phyloP scores from a whole-genome alignment of 768 basidiomycete genomes.

The Hirschioporus abietinus region DNA sequence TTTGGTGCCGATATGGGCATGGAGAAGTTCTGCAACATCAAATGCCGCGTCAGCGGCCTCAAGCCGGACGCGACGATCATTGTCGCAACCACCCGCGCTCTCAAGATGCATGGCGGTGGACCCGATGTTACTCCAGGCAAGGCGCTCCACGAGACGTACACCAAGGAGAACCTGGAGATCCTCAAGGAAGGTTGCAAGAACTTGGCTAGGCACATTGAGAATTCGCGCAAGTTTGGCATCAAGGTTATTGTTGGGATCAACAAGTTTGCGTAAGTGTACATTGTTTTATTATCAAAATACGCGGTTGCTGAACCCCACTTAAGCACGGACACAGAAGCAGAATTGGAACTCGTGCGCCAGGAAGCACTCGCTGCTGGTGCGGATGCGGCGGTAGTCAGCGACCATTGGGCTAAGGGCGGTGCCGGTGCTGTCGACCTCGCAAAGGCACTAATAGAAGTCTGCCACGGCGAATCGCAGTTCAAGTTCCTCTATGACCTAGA shows the following conservation, averaged over 20 bases:
- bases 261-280: slow-evolving; percentile 73
- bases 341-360: slow-evolving; percentile 78
- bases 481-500: slow-evolving; percentile 90
- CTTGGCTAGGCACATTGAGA: slow-evolving; percentile 88
- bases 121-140: slow-evolving; percentile 97
- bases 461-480: slow-evolving; percentile 79
- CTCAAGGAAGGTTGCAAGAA: slow-evolving; percentile 92
- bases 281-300: neutral
- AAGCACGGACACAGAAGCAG: slow-evolving; percentile 86
- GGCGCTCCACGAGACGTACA: slow-evolving; percentile 88
- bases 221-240: slow-evolving; percentile 91
- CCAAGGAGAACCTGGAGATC: slow-evolving; percentile 85
- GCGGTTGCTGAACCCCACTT: neutral
- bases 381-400: slow-evolving; percentile 91
- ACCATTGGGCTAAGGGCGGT: slow-evolving; percentile 97
- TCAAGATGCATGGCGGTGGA: slow-evolving; percentile 99
- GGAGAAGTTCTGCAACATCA: slow-evolving; percentile 99
- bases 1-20: slow-evolving; percentile 99
- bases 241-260: slow-evolving; percentile 97
- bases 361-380: slow-evolving; percentile 82
- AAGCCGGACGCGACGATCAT: slow-evolving; percentile 92
- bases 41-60: slow-evolving; percentile 90
- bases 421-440: slow-evolving; percentile 86
- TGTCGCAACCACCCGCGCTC: slow-evolving; percentile 93
- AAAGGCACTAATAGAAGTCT: slow-evolving; percentile 84